phyloP scores from a whole-genome alignment of 176 grass and related monocot species.

The Hordeum marinum region DNA sequence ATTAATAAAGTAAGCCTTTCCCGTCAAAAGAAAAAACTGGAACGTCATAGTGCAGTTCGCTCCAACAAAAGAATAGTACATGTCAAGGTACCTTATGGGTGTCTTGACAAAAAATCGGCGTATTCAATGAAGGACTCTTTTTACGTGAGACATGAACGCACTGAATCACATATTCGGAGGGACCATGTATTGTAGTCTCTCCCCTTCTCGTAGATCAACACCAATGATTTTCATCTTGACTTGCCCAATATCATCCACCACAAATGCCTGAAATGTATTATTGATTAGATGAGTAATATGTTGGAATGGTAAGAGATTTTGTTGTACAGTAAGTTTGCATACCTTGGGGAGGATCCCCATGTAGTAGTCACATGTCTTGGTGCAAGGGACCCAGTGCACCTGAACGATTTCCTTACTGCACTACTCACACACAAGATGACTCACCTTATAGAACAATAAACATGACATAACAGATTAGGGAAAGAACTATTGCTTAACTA shows the following conservation, averaged over 20 bases:
- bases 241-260: constrained; percentile 44
- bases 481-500: not conserved
- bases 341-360: constrained; percentile 71
- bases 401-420: constrained; percentile 48
- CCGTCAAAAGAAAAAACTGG: no score
- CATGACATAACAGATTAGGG: not conserved
- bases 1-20: no score
- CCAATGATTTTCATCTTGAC: constrained; percentile 56
- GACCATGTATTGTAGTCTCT: constrained; percentile 57
- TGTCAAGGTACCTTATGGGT: no score
- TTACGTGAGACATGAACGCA: constrained; percentile 45
- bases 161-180: constrained; percentile 74
- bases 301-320: not conserved
- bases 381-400: constrained; percentile 70
- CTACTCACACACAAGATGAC: constrained; percentile 38
- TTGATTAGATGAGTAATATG: not conserved
- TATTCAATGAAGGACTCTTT: constrained; percentile 39
- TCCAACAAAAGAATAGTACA: constrained; percentile 59
- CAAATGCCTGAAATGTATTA: constrained; percentile 46
- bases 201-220: constrained; percentile 43
- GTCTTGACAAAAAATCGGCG: constrained; percentile 45
- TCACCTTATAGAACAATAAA: constrained; percentile 41
- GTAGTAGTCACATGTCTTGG: constrained; percentile 79
- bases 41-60: constrained; percentile 68
- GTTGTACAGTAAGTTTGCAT: not conserved